phyloP scores from a whole-genome alignment of 73 alveolate species.

The Paramecium octaurelia region DNA sequence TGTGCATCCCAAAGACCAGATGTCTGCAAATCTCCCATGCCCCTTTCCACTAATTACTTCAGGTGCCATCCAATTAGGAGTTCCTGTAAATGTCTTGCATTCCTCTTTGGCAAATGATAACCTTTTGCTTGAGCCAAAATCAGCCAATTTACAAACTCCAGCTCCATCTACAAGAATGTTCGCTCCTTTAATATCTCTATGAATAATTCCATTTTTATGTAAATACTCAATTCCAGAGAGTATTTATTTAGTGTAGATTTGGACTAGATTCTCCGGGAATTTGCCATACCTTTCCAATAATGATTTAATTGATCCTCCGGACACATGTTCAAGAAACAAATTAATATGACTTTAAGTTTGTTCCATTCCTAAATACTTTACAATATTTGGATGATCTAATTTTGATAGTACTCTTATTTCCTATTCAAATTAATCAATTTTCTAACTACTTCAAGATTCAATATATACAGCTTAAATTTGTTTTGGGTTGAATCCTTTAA shows the following conservation, averaged over 20 bases:
- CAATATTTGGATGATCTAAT: constrained; percentile 79
- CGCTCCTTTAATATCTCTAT: constrained; percentile 96
- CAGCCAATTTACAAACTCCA: constrained; percentile 75
- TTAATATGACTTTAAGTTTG: constrained; percentile 69
- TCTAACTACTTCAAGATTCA: constrained; percentile 44
- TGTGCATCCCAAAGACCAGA: constrained; percentile 96
- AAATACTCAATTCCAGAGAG: constrained; percentile 87
- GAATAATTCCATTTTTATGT: constrained; percentile 84
- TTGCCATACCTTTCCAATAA: constrained; percentile 72
- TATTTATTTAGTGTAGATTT: constrained; percentile 70
- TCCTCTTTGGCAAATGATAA: constrained; percentile 57
- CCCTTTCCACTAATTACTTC: constrained; percentile 85
- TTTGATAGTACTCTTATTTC: constrained; percentile 74
- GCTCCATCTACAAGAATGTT: constrained; percentile 77
- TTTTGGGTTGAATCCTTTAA: constrained; percentile 20
- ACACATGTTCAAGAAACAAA: constrained; percentile 76
- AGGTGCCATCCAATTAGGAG: constrained; percentile 98
- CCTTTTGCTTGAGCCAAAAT: constrained; percentile 76
- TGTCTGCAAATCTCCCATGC: constrained; percentile 86
- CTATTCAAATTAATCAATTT: constrained; percentile 69
- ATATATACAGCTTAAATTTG: background rate
- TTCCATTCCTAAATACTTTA: constrained; percentile 78
- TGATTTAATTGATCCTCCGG: constrained; percentile 79
- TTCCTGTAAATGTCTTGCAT: constrained; percentile 84
- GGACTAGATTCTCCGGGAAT: constrained; percentile 72